phyloP scores from a whole-genome alignment of 352 stramenopile genomes.

The Phytophthora pisi region DNA sequence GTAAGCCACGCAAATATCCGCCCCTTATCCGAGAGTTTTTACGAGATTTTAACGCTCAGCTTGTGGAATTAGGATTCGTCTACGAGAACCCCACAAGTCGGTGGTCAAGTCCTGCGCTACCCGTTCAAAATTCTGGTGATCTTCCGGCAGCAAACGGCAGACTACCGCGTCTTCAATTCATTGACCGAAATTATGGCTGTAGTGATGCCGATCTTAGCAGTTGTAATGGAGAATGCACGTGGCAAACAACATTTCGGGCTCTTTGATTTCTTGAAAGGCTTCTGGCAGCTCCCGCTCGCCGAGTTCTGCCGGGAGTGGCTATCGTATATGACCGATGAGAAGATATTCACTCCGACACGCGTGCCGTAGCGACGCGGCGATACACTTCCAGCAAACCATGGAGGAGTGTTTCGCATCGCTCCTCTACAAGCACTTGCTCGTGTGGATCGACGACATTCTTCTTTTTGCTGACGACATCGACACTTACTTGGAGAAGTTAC shows the following conservation, averaged over 20 bases:
- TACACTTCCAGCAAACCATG: slow-evolving; percentile 13
- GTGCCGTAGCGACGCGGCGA: slow-evolving; percentile 10
- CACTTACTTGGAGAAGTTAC: slow-evolving; percentile 26
- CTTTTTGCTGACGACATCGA: slow-evolving; percentile 1
- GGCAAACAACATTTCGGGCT: slow-evolving; percentile 14
- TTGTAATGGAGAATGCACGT: slow-evolving; percentile 16
- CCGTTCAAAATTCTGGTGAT: no score
- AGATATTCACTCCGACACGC: slow-evolving; percentile 25
- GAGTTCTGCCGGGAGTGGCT: slow-evolving; percentile 15
- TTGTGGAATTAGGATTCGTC: background rate
- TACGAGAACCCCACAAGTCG: no score
- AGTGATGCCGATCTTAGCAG: slow-evolving; percentile 15
- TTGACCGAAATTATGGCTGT: slow-evolving; percentile 14
- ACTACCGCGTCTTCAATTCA: no score
- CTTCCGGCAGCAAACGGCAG: no score
- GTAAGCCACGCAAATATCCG: background rate
- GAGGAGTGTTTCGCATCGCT: slow-evolving; percentile 11
- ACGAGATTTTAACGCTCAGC: no score
- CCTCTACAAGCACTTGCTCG: slow-evolving; percentile 23
- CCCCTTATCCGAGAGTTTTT: background rate
- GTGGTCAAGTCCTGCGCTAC: no score
- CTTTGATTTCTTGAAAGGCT: slow-evolving; percentile 9
- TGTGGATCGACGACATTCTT: background rate
- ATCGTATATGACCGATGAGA: slow-evolving; percentile 28
- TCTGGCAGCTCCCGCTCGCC: slow-evolving; percentile 10